These are phyloP conservation scores for Catharanthus roseus DNA, from an alignment of 257 asterid species.

Conservation along the genomic window DNA sequence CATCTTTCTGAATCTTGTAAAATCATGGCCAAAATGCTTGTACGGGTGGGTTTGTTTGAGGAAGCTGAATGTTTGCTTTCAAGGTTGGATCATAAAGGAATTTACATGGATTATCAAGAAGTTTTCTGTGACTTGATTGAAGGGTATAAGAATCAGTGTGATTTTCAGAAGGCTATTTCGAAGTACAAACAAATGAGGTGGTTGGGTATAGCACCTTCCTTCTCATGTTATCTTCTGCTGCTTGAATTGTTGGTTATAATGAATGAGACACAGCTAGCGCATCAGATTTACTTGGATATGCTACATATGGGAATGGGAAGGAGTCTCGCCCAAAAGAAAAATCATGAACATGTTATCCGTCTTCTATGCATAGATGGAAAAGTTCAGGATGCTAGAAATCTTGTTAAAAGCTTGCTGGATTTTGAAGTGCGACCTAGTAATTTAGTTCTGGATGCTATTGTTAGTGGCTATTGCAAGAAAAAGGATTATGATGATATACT, in stretches of 20 bases:
- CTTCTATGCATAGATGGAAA: constrained; percentile 61
- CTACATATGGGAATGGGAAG: constrained; percentile 34
- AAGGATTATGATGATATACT: constrained; percentile 73
- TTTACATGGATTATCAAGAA: constrained; percentile 61
- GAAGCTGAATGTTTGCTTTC: constrained; percentile 69
- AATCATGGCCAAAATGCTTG: constrained; percentile 77
- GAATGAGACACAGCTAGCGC: constrained; percentile 42
- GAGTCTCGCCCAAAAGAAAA: constrained; percentile 28
- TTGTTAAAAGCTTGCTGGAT: constrained; percentile 35
- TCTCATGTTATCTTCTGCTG: constrained; percentile 44
- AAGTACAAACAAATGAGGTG: constrained; percentile 58
- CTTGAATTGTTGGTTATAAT: constrained; percentile 44
- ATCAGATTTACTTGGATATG: constrained; percentile 49
- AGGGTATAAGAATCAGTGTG: constrained; percentile 52
- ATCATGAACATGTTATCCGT: constrained; percentile 51
- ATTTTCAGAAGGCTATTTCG: constrained; percentile 50
- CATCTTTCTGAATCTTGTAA: constrained; percentile 58
- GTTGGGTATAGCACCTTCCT: constrained; percentile 47
- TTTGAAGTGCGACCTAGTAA: constrained; percentile 46
- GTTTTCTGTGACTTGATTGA: constrained; percentile 62
- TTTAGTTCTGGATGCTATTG: constrained; percentile 38
- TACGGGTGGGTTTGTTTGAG: constrained; percentile 40
- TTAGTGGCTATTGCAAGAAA: constrained; percentile 66
- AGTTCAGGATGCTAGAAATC: constrained; percentile 75
- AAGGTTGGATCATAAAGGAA: constrained; percentile 43